Evolutionary conservation across 1,139 yeast genomes (phyloP), one percentile per base, ranked within the genome.

Genomic region (Meyerozyma athensensis): DNA sequence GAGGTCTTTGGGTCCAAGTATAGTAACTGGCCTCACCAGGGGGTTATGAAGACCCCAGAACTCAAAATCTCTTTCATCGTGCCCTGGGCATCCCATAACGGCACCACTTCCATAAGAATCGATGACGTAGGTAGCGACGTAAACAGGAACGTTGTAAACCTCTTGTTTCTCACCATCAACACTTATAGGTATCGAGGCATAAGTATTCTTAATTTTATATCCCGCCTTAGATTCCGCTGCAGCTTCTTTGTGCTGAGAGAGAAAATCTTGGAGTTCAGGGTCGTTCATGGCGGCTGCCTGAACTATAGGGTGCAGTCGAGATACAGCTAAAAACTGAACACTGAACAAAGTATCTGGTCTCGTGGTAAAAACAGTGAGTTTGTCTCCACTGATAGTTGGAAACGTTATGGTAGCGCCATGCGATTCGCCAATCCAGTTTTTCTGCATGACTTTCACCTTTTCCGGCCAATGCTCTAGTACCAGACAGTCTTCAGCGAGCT

Each of bases 21-120:
- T 65, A 24, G 59, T 65, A 1, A 70, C 47, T 0, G 76, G 59
- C 0, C 67, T 63, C 1, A 57, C 46, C 1, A 52, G 49, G 0
- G 85, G 82, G 50, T 68, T 70, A 53, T 85, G 86, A 34, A 63
- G 53, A 5, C 58, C 53, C 96, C 97, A 90, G 54, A 92, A 90
- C 3, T 69, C 86, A 49, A 56, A 77, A 54, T 92, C 98, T 43
- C 97, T 72, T 33, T 68, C 66, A 55, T 92, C 97, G 58, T 90
- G 97, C 0, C 84, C 96, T 2, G 98, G 98, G 51, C 95, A 86
- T 1, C 98, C 98, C 97, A 92, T 90, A 0, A 92, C 97, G 1
- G 96, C 95, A 33, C 96, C 96, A 44, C 77, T 77, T 0, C 97
- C 97, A 54, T 90, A 90, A 4, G 74, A 66, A 4, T 85, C 79